Evolutionary conservation across 148 eudicot genomes (phyloP), one percentile per base, ranked within the genome.

Genomic region (Chenopodium suecicum): DNA sequence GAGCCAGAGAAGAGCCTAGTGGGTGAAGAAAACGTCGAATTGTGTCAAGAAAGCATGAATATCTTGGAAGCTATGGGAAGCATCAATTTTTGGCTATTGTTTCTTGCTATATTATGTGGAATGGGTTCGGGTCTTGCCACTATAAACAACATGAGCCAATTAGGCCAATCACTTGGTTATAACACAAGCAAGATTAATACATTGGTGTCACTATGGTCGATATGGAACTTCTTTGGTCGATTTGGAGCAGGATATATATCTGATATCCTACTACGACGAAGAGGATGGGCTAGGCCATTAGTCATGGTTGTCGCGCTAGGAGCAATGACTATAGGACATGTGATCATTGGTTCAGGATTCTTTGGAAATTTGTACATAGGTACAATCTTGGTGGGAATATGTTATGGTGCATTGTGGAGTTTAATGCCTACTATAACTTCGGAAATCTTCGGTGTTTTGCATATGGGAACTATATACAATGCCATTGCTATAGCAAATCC

Each of bases 211-310:
- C 73, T 95, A 41, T 95, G 92, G 91, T 93, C 98, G 75, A 93
- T 95, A 86, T 95, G 98, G 98, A 95, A 95, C 48, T 95, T 94
- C 79, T 91, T 93, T 47, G 98, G 98, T 14, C 94, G 98, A 34
- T 88, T 93, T 76, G 96, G 97, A 66, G 98, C 91, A 44, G 98
- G 98, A 4, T 93, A 88, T 69, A 62, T 95, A 77, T 95, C 98
- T 17, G 98, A 95, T 78, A 44, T 88, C 16, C 75, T 90, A 73
- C 75, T 95, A 76, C 94, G 88, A 82, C 82, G 70, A 69, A 87
- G 70, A 50, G 96, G 94, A 23, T 90, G 89, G 91, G 86, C 94
- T 3, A 83, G 98, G 84, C 98, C 98, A 2, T 44, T 90, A 50
- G 76, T 92, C 47, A 91, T 93, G 91, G 87, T 84, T 3, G 66